Base-by-base conservation (phyloP, 768 basidiomycete species). In the Rubroboletus pulcherrimus region DNA sequence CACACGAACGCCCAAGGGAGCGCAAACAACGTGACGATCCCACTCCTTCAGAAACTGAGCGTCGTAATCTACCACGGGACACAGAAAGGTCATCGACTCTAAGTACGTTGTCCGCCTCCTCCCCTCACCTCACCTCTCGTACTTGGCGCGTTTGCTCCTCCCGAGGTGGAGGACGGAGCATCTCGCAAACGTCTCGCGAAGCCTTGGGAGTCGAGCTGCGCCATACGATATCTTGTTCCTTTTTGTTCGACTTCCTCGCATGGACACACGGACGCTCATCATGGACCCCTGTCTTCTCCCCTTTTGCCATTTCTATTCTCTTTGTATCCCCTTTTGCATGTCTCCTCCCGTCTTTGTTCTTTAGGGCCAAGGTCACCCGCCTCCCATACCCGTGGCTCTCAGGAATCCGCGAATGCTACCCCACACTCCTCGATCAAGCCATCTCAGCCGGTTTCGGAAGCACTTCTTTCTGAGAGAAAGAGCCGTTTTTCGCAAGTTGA, bases 101-200 rank as follows among this genome's bases (percentile, higher is more conserved):
- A 60, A 77, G 76, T 77, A 77, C 76, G 76, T 77, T 77, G 69
- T 77, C 74, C 66, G 71, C 76, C 70, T 76, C 73, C 64, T 75
- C 68, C 66, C 71, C 69, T 64, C 57, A 62, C 66, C 64, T 58
- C 60, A 66, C 70, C 70, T 63, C 63, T 66, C 70, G 70, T 71
- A 63, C 63, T 65, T 63, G 69, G 70, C 72, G 67, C 63, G 54
- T 61, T 61, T 65, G 61, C 72, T 76, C 76, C 71, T 71, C 72
- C 72, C 71, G 61, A 67, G 68, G 72, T 65, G 66, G 65, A 72
- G 69, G 68, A 61, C 72, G 53, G 37, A 63, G 65, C 65, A 56
- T 56, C 53, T 67, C 55, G 70, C 69, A 66, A 61, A 62, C 66
- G 71, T 78, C 74, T 75, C 51, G 73, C 66, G 73, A 75, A 75